Conservation (phyloP, 495 filamentous ascomycete genomes). For the Thozetella sp. region DNA sequence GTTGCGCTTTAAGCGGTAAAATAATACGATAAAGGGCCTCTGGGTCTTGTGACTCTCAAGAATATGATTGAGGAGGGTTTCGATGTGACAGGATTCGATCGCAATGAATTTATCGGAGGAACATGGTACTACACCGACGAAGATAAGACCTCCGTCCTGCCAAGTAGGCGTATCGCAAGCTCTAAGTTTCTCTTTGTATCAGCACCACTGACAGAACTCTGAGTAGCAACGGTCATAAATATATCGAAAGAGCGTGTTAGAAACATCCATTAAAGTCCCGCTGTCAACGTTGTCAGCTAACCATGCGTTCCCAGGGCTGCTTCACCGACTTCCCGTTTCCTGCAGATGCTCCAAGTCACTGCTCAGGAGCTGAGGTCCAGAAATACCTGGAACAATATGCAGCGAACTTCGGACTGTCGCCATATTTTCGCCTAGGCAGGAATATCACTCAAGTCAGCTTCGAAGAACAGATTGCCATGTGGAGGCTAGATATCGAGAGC, state of each 20-base stretch:
- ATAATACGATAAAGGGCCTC: conserved; percentile 2
- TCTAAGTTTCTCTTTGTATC: no score
- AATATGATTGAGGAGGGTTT: conserved; percentile 16
- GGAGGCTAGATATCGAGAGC: not conserved
- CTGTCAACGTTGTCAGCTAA: not conserved
- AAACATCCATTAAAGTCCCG: not conserved
- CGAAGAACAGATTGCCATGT: not conserved
- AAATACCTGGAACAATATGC: not conserved
- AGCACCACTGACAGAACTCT: no score
- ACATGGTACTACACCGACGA: conserved; percentile 12
- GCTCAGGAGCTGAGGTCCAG: not conserved
- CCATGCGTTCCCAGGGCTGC: not conserved
- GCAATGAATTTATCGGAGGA: conserved; percentile 11
- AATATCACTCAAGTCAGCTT: not conserved
- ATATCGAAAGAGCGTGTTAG: not conserved
- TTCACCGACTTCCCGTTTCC: not conserved
- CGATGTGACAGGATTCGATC: conserved; percentile 14
- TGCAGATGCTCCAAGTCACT: not conserved
- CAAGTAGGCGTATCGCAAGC: not conserved
- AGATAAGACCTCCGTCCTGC: not conserved
- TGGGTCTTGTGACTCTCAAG: conserved; percentile 14
- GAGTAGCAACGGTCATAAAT: not conserved
- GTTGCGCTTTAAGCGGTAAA: not conserved
- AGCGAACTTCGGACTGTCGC: not conserved
- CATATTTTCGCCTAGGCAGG: not conserved